Evolutionary conservation across 805 yeast species (phyloP).

Genomic region (Metschnikowia aberdeeniae): DNA sequence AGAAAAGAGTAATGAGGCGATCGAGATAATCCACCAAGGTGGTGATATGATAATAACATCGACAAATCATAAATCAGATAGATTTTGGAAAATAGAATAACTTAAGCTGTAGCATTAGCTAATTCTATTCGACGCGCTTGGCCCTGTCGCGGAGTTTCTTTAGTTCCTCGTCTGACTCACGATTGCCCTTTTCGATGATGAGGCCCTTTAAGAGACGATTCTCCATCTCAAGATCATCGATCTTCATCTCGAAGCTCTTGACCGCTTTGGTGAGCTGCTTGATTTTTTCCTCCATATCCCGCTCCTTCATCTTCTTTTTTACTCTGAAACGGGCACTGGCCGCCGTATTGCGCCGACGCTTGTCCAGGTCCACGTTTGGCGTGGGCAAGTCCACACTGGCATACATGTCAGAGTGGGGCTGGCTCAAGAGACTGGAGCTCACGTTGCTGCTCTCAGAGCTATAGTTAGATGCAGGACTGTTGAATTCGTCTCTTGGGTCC

Average conservation of each 20-base stretch:
- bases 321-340: slow-evolving; percentile 64
- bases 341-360: slow-evolving; percentile 56
- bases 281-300: slow-evolving; percentile 52
- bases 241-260: slow-evolving; percentile 40
- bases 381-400: background rate
- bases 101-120: too few relatives aligned
- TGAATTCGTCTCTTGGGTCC: background rate
- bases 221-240: slow-evolving; percentile 58
- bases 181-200: slow-evolving; percentile 50
- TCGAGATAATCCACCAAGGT: too few relatives aligned
- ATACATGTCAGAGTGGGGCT: background rate
- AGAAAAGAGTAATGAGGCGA: too few relatives aligned
- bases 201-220: slow-evolving; percentile 54
- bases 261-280: slow-evolving; percentile 42
- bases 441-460: slow-evolving; percentile 14
- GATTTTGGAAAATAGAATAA: too few relatives aligned
- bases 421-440: slow-evolving; percentile 8
- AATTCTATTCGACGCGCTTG: background rate
- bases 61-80: too few relatives aligned
- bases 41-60: too few relatives aligned
- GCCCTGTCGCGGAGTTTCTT: slow-evolving; percentile 28
- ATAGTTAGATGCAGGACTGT: slow-evolving; percentile 14
- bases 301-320: slow-evolving; percentile 57
- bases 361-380: slow-evolving; percentile 34
- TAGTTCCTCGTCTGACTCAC: slow-evolving; percentile 38